Evolutionary conservation across 306 rosid species (phyloP).

Genomic region (Acacia confusa): DNA sequence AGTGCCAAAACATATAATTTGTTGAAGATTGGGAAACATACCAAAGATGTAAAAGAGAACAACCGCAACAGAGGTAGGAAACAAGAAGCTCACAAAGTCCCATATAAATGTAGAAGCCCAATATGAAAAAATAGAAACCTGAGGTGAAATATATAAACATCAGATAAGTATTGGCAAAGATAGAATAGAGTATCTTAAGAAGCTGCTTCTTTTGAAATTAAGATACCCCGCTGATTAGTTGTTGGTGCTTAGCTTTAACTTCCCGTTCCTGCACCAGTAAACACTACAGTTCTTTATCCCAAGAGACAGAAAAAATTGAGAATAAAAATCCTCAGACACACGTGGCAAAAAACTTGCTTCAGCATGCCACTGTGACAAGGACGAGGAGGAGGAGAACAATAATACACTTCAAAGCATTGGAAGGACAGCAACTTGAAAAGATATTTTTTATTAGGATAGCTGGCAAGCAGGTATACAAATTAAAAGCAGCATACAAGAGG

Average conservation of each 20-base stretch:
- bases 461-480: neutral
- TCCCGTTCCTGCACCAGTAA: constrained; percentile 87
- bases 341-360: constrained; percentile 23
- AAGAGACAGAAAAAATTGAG: constrained; percentile 22
- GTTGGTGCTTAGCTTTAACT: constrained; percentile 96
- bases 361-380: constrained; percentile 13
- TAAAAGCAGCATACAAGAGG: neutral
- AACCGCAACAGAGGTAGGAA: constrained; percentile 79
- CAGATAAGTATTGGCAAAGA: constrained; percentile 19
- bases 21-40: constrained; percentile 38
- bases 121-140: constrained; percentile 87
- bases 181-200: constrained; percentile 10
- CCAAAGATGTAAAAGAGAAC: constrained; percentile 81
- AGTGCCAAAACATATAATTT: constrained; percentile 10
- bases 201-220: constrained; percentile 10
- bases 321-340: constrained; percentile 14
- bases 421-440: neutral
- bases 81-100: constrained; percentile 93
- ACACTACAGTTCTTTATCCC: constrained; percentile 25
- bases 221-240: constrained; percentile 92
- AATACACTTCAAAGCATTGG: constrained; percentile 23
- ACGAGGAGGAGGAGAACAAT: neutral
- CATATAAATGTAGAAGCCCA: constrained; percentile 88
- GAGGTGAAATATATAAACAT: constrained; percentile 35
- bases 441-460: constrained; percentile 1